phyloP scores from a whole-genome alignment of 2,329 filamentous ascomycete genomes.

The Phyllosticta citrichinensis region DNA sequence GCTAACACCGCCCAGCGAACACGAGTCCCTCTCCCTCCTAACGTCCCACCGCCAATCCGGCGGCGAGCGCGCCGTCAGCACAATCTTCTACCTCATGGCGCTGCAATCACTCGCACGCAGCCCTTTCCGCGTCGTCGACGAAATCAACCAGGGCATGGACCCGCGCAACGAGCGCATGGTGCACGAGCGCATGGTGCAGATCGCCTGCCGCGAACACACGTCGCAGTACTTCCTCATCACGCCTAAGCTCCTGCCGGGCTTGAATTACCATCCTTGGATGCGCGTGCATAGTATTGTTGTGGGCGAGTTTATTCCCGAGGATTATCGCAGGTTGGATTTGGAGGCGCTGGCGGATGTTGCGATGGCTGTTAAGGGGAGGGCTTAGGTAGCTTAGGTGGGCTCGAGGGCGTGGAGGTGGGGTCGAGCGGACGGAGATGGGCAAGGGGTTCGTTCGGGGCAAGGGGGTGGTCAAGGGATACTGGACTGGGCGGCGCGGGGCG shows the following conservation, averaged over 20 bases:
- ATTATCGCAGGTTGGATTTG: conserved; percentile 31
- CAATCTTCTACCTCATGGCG: conserved; percentile 98
- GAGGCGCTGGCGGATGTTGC: too few relatives aligned
- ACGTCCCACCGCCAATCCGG: conserved; percentile 91
- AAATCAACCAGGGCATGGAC: conserved; percentile 99
- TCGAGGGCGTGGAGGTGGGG: too few relatives aligned
- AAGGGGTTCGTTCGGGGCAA: too few relatives aligned
- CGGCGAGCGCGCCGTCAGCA: conserved; percentile 90
- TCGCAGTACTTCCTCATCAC: conserved; percentile 93
- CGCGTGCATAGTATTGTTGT: conserved; percentile 87
- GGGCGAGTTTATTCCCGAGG: conserved; percentile 53
- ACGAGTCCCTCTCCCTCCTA: conserved; percentile 73
- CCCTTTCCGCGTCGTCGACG: conserved; percentile 95
- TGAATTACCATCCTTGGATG: conserved; percentile 86
- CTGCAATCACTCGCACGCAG: conserved; percentile 87
- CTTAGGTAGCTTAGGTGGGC: too few relatives aligned
- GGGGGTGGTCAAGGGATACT: too few relatives aligned
- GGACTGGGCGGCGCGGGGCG: too few relatives aligned
- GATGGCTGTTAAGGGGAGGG: too few relatives aligned
- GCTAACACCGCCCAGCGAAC: conserved; percentile 45
- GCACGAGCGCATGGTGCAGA: conserved; percentile 95
- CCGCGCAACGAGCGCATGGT: conserved; percentile 97
- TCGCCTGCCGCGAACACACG: conserved; percentile 72
- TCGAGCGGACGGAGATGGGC: too few relatives aligned
- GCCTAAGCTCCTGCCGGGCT: conserved; percentile 77